Evolutionary conservation across 225 moss, liverwort and hornwort species (phyloP).

Genomic region (Anthoceros angustus): DNA sequence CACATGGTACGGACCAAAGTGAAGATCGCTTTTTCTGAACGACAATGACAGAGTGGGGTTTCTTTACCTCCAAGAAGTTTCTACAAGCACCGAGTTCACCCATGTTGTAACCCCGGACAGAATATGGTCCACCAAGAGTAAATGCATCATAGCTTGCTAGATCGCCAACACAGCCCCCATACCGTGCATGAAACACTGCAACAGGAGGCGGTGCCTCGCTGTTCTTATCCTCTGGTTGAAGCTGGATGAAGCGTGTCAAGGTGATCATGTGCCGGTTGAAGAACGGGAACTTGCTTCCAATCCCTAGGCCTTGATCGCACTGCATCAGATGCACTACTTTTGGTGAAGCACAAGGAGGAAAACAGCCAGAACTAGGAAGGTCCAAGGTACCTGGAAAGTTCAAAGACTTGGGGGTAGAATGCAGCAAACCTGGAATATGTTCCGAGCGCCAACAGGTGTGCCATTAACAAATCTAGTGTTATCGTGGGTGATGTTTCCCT

Average conservation of each 20-base stretch:
- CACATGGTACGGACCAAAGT: background rate
- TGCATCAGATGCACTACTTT: slow-evolving; percentile 13
- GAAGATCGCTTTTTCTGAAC: background rate
- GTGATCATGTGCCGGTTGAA: slow-evolving; percentile 78
- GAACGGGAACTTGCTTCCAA: slow-evolving; percentile 77
- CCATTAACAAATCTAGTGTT: slow-evolving; percentile 81
- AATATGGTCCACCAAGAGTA: slow-evolving; percentile 77
- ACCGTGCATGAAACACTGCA: slow-evolving; percentile 64
- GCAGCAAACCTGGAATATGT: slow-evolving; percentile 47
- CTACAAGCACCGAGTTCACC: slow-evolving; percentile 86
- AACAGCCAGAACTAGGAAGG: background rate
- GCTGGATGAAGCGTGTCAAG: slow-evolving; percentile 62
- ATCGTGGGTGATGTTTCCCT: slow-evolving; percentile 84
- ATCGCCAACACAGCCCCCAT: slow-evolving; percentile 83
- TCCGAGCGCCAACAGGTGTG: slow-evolving; percentile 67
- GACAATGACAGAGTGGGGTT: background rate
- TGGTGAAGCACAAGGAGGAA: background rate
- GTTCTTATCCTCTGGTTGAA: slow-evolving; percentile 63
- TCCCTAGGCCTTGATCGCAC: slow-evolving; percentile 78
- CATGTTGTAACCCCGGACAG: slow-evolving; percentile 85
- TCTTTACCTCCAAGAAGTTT: slow-evolving; percentile 44
- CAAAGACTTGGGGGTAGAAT: background rate
- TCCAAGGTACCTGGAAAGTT: background rate
- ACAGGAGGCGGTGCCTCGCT: slow-evolving; percentile 60
- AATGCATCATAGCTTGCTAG: slow-evolving; percentile 85